Conservation (phyloP, 2,329 filamentous ascomycete genomes). For the Alternaria viburni region DNA sequence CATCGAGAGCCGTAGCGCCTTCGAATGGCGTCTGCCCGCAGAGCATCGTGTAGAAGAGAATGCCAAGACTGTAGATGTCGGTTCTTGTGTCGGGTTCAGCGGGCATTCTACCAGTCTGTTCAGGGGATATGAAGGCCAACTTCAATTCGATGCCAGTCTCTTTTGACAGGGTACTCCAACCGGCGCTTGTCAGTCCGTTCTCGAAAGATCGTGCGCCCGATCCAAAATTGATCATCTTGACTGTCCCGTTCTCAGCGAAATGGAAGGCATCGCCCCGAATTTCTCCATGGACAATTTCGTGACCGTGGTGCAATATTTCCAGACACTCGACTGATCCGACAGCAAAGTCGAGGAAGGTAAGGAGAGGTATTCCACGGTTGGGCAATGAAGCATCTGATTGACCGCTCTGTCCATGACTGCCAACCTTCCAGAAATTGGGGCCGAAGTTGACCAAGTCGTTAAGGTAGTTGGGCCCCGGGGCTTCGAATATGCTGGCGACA, state of each 20-base stretch:
- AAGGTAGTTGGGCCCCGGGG: conserved; percentile 76
- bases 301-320: conserved; percentile 88
- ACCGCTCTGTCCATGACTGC: conserved; percentile 20
- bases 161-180: conserved; percentile 83
- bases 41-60: conserved; percentile 78
- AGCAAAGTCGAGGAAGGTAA: conserved; percentile 86
- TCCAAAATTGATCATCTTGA: conserved; percentile 84
- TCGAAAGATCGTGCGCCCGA: conserved; percentile 88
- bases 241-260: conserved; percentile 75
- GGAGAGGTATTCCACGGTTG: conserved; percentile 69
- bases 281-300: conserved; percentile 88
- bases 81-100: conserved; percentile 86
- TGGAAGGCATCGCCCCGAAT: conserved; percentile 91
- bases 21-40: conserved; percentile 81
- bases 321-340: conserved; percentile 85
- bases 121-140: conserved; percentile 88
- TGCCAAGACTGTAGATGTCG: conserved; percentile 90
- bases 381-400: conserved; percentile 18
- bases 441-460: conserved; percentile 76
- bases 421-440: conserved; percentile 58
- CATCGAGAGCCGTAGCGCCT: conserved; percentile 81
- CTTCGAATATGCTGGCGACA: conserved; percentile 80
- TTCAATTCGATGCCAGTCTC: conserved; percentile 89
- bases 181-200: conserved; percentile 81
- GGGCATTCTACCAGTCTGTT: conserved; percentile 92